These are phyloP conservation scores for Suillus americanus DNA, from an alignment of 768 basidiomycete genomes.

Conservation along the genomic window DNA sequence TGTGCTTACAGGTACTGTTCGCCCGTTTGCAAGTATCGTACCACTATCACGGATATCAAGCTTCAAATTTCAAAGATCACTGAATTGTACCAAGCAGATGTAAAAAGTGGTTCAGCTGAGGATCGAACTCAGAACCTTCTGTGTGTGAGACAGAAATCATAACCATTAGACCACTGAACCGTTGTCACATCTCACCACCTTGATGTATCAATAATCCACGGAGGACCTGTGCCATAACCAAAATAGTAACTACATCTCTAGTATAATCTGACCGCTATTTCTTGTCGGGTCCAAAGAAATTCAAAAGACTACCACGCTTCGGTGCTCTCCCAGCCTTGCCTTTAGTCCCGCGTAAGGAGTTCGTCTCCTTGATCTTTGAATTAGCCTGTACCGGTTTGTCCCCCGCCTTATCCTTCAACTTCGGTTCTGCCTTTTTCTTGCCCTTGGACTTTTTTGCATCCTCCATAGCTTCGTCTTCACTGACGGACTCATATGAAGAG, in stretches of 20 bases:
- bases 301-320: conserved; percentile 30
- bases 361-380: conserved; percentile 19
- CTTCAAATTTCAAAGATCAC: too few relatives aligned
- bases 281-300: conserved; percentile 34
- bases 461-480: conserved; percentile 50
- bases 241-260: not conserved
- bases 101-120: conserved; percentile 41
- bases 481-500: conserved; percentile 78
- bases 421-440: conserved; percentile 19
- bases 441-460: conserved; percentile 17
- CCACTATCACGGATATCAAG: too few relatives aligned
- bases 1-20: not conserved
- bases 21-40: too few relatives aligned
- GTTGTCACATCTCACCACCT: not conserved
- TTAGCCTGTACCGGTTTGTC: conserved; percentile 21
- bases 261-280: conserved; percentile 16
- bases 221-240: not conserved
- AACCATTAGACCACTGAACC: conserved; percentile 49
- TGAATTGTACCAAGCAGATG: not conserved
- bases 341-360: conserved; percentile 12
- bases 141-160: conserved; percentile 49
- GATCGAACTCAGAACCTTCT: conserved; percentile 50
- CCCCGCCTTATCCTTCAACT: conserved; percentile 19
- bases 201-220: too few relatives aligned
- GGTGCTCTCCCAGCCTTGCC: conserved; percentile 15